phyloP scores from a whole-genome alignment of 768 basidiomycete genomes.

The Lactarius hengduanensis region DNA sequence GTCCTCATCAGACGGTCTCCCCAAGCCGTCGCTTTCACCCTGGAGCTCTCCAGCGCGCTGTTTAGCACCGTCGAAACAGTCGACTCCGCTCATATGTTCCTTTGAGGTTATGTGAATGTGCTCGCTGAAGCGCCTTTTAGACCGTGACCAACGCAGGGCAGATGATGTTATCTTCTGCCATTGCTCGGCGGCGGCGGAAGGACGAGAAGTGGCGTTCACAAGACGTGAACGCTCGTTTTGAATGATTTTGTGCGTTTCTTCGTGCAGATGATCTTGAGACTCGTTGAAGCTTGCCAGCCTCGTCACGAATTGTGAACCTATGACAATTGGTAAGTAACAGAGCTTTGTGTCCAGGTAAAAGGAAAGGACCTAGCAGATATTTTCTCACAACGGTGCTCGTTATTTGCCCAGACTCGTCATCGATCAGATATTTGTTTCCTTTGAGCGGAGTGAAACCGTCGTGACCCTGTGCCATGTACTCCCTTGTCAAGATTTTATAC shows the following conservation, averaged over 20 bases:
- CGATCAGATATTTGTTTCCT: slow-evolving; percentile 65
- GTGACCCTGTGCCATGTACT: slow-evolving; percentile 82
- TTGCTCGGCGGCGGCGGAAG: slow-evolving; percentile 37
- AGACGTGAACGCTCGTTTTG: slow-evolving; percentile 43
- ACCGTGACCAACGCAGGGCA: slow-evolving; percentile 47
- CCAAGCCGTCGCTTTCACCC: slow-evolving; percentile 14
- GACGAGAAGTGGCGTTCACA: slow-evolving; percentile 20
- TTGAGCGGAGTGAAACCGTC: slow-evolving; percentile 76
- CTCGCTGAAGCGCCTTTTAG: slow-evolving; percentile 53
- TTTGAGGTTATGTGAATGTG: slow-evolving; percentile 57
- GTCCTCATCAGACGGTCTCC: slow-evolving; percentile 30
- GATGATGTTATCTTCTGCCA: slow-evolving; percentile 50
- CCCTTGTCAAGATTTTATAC: slow-evolving; percentile 81
- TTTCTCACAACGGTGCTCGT: slow-evolving; percentile 79
- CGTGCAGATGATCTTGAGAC: slow-evolving; percentile 39
- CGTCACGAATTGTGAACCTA: slow-evolving; percentile 76
- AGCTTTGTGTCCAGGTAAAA: neutral
- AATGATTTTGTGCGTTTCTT: slow-evolving; percentile 46
- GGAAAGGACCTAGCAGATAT: slow-evolving; percentile 68
- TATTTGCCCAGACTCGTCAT: slow-evolving; percentile 78
- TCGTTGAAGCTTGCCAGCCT: slow-evolving; percentile 48
- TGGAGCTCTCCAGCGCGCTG: slow-evolving; percentile 24
- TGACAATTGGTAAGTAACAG: slow-evolving; percentile 2
- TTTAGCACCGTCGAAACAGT: slow-evolving; percentile 62
- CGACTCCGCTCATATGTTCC: slow-evolving; percentile 79